Evolutionary conservation across 768 basidiomycete species (phyloP), one percentile per base, ranked within the genome.

Genomic region (Leccinum longicurvipes): DNA sequence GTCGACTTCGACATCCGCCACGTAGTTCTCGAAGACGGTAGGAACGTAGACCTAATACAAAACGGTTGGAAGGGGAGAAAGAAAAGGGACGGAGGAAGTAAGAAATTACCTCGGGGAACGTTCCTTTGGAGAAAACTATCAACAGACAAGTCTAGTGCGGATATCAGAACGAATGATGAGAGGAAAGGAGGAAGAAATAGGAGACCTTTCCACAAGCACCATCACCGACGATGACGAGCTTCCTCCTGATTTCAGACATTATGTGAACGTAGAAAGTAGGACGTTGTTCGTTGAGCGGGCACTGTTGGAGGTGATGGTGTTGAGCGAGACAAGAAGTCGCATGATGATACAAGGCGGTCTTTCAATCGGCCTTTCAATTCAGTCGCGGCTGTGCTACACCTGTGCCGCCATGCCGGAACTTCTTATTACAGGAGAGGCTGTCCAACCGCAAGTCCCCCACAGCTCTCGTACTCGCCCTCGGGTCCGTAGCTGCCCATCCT

Each of bases 21-120:
- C 96, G 73, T 98, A 97, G 85, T 98, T 98, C 82, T 99, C 97
- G 65, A 98, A 99, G 50, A 99, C 97, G 56, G 97, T 99, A 49
- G 97, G 97, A 60, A 98, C 94, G 71, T 98, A 98, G 65, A 98
- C 97, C 96, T 98, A 63, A 7, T 11, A 8, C 8, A 25, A 54
- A 50, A 19, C 0, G 8, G 32, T 54, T 31, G 49, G 42, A 21
- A 55, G 29, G 51, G 8, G 39, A 51, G 27, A 14, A 51, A 56
- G 31, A 27, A 48, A 44, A 47, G 25, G 2, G 17, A n/a, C n/a
- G n/a, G n/a, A 34, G n/a, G 3, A 31, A 46, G 21, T 47, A 2
- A 24, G 21, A 53, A 48, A 19, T 54, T 64, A 93, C 92, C 85
- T 94, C 93, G 41, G 93, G 93, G 83, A 96, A 95, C 41, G 91